Conservation (phyloP, 169 alveolate species). For the Plasmodium ovale region DNA sequence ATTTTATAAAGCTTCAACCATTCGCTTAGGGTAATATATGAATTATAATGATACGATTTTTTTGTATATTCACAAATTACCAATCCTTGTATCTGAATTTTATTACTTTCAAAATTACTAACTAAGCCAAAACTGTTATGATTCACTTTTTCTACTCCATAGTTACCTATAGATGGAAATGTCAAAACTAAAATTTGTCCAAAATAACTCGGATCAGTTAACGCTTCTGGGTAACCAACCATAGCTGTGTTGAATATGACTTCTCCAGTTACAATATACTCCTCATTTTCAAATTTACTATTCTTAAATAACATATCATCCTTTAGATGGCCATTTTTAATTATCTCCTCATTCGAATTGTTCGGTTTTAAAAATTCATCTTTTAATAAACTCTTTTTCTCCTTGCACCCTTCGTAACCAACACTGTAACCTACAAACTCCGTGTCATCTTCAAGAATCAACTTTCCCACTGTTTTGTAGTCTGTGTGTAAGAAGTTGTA, state of each 20-base stretch:
- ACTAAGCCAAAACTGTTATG: constrained; percentile 84
- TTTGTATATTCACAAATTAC: constrained; percentile 88
- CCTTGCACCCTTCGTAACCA: constrained; percentile 64
- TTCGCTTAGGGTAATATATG: constrained; percentile 50
- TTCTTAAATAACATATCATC: constrained; percentile 39
- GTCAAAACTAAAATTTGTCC: constrained; percentile 91
- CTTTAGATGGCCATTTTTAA: constrained; percentile 1
- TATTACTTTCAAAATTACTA: constrained; percentile 84
- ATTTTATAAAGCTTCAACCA: constrained; percentile 43
- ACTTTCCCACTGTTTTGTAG: constrained; percentile 67
- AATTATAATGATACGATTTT: constrained; percentile 48
- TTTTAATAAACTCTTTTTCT: background rate
- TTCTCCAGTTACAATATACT: constrained; percentile 84
- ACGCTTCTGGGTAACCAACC: constrained; percentile 92
- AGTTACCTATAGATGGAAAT: constrained; percentile 90
- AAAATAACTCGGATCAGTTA: constrained; percentile 90
- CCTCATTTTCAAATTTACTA: constrained; percentile 68
- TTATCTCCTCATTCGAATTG: constrained; percentile 12
- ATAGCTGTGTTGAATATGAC: constrained; percentile 91
- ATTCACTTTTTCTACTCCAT: constrained; percentile 88
- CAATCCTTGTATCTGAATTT: constrained; percentile 84
- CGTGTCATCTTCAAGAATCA: constrained; percentile 60
- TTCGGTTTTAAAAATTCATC: background rate
- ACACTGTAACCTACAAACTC: constrained; percentile 71
- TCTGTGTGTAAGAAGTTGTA: constrained; percentile 6